These are phyloP conservation scores for Cryptococcus sp. DNA, from an alignment of 1,284 basidiomycete genomes.

Conservation along the genomic window DNA sequence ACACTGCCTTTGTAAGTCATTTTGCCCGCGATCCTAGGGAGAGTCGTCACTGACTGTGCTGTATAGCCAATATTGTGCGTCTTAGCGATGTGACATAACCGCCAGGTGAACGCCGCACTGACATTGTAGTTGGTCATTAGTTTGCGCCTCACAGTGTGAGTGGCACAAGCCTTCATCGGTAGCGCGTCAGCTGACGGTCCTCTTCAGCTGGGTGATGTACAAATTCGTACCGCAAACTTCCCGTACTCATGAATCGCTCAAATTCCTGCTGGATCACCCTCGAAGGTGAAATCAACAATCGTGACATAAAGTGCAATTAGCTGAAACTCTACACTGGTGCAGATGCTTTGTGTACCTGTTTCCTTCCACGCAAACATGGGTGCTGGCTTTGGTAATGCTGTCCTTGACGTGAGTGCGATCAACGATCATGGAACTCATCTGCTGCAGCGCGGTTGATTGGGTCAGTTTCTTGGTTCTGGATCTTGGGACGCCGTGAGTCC, in stretches of 20 bases:
- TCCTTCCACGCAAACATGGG: slow-evolving; percentile 94
- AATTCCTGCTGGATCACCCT: slow-evolving; percentile 95
- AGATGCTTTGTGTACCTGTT: slow-evolving; percentile 91
- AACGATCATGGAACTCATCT: background rate
- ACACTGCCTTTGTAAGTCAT: slow-evolving; percentile 80
- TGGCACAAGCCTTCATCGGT: background rate
- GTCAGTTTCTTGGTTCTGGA: slow-evolving; percentile 85
- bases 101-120: background rate
- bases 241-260: slow-evolving; percentile 73
- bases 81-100: background rate
- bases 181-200: slow-evolving; percentile 7
- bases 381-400: slow-evolving; percentile 69
- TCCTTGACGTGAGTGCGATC: slow-evolving; percentile 64
- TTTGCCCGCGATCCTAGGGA: slow-evolving; percentile 2
- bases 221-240: slow-evolving; percentile 65
- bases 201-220: slow-evolving; percentile 68
- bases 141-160: slow-evolving; percentile 66
- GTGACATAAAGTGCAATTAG: background rate
- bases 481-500: slow-evolving; percentile 65
- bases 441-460: slow-evolving; percentile 73
- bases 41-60: slow-evolving; percentile 13
- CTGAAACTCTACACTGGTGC: background rate
- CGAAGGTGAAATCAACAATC: slow-evolving; percentile 59
- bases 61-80: slow-evolving; percentile 74
- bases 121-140: slow-evolving; percentile 44